Conservation (phyloP, 2,329 filamentous ascomycete species). For the Neopestalotiopsis sp. region DNA sequence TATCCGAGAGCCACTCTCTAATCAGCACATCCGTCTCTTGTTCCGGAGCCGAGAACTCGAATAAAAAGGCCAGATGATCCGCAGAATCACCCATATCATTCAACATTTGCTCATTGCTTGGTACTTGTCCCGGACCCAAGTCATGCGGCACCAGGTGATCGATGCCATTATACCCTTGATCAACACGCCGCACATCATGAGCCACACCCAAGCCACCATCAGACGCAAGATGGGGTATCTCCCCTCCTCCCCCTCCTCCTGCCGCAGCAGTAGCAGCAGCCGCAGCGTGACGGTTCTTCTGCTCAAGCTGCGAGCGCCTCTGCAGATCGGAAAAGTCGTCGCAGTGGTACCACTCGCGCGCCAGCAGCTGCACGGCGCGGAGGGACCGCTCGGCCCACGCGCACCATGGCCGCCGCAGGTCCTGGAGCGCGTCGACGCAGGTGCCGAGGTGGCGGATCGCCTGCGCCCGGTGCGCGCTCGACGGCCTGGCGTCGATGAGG, state of each 20-base stretch:
- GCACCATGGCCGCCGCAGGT: not conserved
- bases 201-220: not conserved
- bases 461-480: not conserved
- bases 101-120: not conserved
- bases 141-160: not conserved
- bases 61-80: not conserved
- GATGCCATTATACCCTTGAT: not conserved
- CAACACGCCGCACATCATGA: not conserved
- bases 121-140: too few species aligned
- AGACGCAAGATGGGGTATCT: not conserved
- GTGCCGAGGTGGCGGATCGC: not conserved
- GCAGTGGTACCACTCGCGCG: constrained; percentile 1
- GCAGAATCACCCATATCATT: not conserved
- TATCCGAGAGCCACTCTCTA: not conserved
- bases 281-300: not conserved
- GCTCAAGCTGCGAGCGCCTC: not conserved
- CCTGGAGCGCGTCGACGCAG: not conserved
- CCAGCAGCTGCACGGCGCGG: not conserved
- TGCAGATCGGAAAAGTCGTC: not conserved
- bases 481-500: not conserved
- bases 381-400: not conserved
- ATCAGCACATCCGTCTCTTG: not conserved
- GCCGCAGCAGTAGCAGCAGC: too few species aligned
- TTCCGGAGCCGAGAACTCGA: not conserved
- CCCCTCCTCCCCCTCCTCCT: not conserved